phyloP scores from a whole-genome alignment of 2,329 filamentous ascomycete species.

The Neocucurbitaria cava region DNA sequence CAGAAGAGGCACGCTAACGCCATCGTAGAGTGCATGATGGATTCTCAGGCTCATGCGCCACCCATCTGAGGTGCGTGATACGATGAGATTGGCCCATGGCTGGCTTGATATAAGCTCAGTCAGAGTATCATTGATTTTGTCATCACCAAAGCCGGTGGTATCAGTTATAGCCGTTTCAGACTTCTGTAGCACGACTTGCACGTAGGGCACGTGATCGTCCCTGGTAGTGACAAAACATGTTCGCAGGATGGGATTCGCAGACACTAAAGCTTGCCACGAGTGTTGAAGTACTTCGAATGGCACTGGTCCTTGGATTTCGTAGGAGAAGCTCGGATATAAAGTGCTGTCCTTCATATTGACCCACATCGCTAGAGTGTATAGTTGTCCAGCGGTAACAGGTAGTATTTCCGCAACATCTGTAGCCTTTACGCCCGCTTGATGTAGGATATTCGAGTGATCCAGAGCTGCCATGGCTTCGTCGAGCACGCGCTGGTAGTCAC shows the following conservation, averaged over 20 bases:
- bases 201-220: constrained; percentile 58
- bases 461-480: constrained; percentile 46
- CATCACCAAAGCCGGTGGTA: constrained; percentile 21
- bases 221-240: constrained; percentile 68
- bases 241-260: constrained; percentile 68
- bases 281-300: constrained; percentile 53
- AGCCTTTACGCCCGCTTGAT: constrained; percentile 49
- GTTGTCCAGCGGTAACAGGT: constrained; percentile 78
- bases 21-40: constrained; percentile 90
- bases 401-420: constrained; percentile 64
- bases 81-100: constrained; percentile 48
- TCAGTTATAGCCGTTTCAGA: constrained; percentile 43
- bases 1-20: constrained; percentile 74
- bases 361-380: constrained; percentile 82
- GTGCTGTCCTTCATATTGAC: constrained; percentile 68
- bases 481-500: constrained; percentile 6
- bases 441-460: constrained; percentile 50
- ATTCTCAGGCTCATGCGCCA: constrained; percentile 61
- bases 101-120: constrained; percentile 19
- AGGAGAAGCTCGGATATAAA: constrained; percentile 78
- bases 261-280: constrained; percentile 69
- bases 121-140: constrained; percentile 1
- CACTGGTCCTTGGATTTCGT: constrained; percentile 56
- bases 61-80: constrained; percentile 33
- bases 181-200: constrained; percentile 67